Conservation (phyloP, 495 filamentous ascomycete species). For the Beverwykella pulmonaria region DNA sequence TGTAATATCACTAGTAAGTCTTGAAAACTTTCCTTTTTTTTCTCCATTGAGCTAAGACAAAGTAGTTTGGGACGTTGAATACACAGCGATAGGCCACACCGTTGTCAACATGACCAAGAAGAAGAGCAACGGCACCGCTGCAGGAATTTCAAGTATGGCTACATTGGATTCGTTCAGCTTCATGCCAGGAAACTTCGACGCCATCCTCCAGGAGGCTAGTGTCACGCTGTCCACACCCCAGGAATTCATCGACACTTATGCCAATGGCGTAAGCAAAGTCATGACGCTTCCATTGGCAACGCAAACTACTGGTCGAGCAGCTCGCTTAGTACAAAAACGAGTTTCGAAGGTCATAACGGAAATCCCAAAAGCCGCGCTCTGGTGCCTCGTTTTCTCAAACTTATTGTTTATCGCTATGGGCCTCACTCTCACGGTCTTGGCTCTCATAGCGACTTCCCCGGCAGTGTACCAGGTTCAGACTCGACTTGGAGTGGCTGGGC, state of each 20-base stretch:
- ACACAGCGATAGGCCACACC: background rate
- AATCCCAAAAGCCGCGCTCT: constrained; percentile 17
- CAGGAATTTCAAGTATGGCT: constrained; percentile 19
- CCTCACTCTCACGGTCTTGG: background rate
- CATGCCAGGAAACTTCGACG: background rate
- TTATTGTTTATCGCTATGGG: background rate
- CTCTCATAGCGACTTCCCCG: background rate
- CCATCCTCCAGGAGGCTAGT: background rate
- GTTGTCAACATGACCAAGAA: constrained; percentile 2
- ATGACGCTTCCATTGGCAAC: constrained; percentile 2
- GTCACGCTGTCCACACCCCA: background rate
- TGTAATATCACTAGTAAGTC: background rate
- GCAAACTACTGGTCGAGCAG: background rate
- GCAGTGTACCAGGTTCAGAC: constrained; percentile 17
- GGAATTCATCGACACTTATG: background rate
- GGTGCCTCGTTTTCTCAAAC: constrained; percentile 21
- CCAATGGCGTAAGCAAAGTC: background rate
- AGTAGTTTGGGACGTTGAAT: constrained; percentile 11
- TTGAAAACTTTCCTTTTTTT: background rate
- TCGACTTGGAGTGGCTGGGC: constrained; percentile 10
- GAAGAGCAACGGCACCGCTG: constrained; percentile 17
- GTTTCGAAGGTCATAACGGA: constrained; percentile 10
- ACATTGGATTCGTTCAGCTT: background rate
- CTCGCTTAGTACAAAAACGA: background rate
- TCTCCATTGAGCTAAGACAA: background rate